Percentiles rank a stretch among this genome's conserved stretches.
Evolutionary conservation across 345 rosid species (phyloP).

Genomic region (Jatropha curcas): DNA sequence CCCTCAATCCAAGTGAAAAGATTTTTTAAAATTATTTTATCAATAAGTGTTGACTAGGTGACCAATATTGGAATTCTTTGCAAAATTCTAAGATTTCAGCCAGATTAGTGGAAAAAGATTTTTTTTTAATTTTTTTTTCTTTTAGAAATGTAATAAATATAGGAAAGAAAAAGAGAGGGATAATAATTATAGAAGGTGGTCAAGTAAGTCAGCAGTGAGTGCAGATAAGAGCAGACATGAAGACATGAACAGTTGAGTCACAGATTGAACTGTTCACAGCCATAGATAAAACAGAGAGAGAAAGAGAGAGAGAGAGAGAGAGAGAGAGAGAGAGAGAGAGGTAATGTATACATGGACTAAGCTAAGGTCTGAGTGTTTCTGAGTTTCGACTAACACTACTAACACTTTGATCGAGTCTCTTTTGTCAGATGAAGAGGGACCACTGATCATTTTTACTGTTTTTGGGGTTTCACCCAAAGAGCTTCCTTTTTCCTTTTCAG

Average conservation of each 20-base stretch:
- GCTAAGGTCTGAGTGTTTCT: constrained; percentile 27
- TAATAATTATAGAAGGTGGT: constrained; percentile 4
- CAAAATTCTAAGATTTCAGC: too few species aligned
- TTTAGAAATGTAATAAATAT: not conserved
- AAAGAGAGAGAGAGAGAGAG: constrained; percentile 3
- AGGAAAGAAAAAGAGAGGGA: not conserved
- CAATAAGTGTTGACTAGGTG: too few species aligned
- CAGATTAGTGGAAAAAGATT: too few species aligned
- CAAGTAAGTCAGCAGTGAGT: constrained; percentile 37
- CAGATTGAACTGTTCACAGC: constrained; percentile 42
- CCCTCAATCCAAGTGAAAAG: too few species aligned
- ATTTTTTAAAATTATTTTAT: too few species aligned
- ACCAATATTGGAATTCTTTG: too few species aligned
- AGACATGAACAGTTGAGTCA: constrained; percentile 39
- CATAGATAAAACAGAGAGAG: not conserved
- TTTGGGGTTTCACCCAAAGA: constrained; percentile 53
- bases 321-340: not conserved
- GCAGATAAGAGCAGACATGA: constrained; percentile 35
- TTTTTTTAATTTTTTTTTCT: too few species aligned
- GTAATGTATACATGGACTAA: not conserved
- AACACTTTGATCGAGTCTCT: constrained; percentile 40
- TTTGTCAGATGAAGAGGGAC: constrained; percentile 27
- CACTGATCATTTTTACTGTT: constrained; percentile 25
- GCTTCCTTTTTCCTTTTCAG: constrained; percentile 31
- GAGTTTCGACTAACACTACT: constrained; percentile 42